Conservation (phyloP, 1,284 basidiomycete genomes). For the Butyriboletus appendiculatus region DNA sequence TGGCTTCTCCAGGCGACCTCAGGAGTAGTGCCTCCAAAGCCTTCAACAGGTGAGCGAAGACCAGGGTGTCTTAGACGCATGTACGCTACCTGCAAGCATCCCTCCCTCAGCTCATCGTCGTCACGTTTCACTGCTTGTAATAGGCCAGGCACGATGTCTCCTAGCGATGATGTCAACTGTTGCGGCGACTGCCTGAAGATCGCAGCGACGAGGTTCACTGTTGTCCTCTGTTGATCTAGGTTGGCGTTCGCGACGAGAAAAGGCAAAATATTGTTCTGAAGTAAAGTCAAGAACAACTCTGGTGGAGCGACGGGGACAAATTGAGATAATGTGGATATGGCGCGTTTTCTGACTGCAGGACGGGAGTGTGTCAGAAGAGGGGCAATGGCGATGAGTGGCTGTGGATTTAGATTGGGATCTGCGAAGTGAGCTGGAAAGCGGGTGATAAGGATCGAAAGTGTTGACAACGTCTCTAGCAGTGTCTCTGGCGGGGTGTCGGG, state of each 20-base stretch:
- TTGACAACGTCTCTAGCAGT: slow-evolving; percentile 86
- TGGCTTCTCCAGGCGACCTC: slow-evolving; percentile 81
- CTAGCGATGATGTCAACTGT: slow-evolving; percentile 60
- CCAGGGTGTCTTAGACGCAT: background rate
- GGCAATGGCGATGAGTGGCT: slow-evolving; percentile 72
- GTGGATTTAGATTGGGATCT: slow-evolving; percentile 49
- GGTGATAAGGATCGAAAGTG: slow-evolving; percentile 87
- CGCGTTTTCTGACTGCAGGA: slow-evolving; percentile 87
- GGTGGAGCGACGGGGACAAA: slow-evolving; percentile 71
- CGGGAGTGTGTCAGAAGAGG: slow-evolving; percentile 77
- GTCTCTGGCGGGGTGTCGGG: slow-evolving; percentile 78
- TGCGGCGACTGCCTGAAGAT: slow-evolving; percentile 72
- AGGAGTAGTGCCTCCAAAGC: slow-evolving; percentile 85
- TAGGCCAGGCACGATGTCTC: slow-evolving; percentile 66
- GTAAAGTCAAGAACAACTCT: slow-evolving; percentile 54
- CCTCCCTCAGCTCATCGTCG: slow-evolving; percentile 82
- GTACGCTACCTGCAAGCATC: slow-evolving; percentile 63
- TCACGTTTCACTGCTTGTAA: slow-evolving; percentile 66
- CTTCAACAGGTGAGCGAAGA: slow-evolving; percentile 27
- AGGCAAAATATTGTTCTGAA: slow-evolving; percentile 62
- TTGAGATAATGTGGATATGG: slow-evolving; percentile 83
- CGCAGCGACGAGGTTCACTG: slow-evolving; percentile 79
- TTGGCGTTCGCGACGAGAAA: slow-evolving; percentile 53
- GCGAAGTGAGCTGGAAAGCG: slow-evolving; percentile 81
- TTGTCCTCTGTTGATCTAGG: slow-evolving; percentile 73